Base-by-base conservation (phyloP, 164 flowering plant species). In the Pachysandra terminalis region DNA sequence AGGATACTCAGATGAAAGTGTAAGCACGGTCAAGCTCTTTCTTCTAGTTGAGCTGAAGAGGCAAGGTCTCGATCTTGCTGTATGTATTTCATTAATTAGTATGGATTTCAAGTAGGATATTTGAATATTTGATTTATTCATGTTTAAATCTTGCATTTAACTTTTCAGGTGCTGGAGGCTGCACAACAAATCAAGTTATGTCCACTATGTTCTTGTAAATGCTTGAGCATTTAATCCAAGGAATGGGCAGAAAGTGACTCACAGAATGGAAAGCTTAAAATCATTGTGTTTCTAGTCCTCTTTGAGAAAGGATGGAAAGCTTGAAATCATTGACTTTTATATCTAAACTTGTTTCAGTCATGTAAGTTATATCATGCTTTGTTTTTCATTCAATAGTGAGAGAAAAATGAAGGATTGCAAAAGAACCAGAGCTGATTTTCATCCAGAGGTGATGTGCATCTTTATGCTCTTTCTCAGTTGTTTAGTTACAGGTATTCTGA, bases 121-220 rank as follows among this genome's bases (percentile, higher is more conserved):
- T 19, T 56, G 32, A 24, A n/a, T 58, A 13, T 45, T 45, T 45
- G 51, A 15, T 26, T 27, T n/a, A 14, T 5, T 58, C 26, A 13
- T 16, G 16, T 58, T 26, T 58, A 4, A 15, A 58, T 17, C 61
- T 26, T 27, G 13, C 61, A 58, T 26, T 58, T 26, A 26, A 27
- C 35, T 37, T 58, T 27, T 16, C 61, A 58, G 61, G 61, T 26
- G 35, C 25, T 27, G 40, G n/a, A 58, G 4, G 61, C 61, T 58
- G 61, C 61, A 58, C 19, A 16, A 0, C 26, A 9, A 4, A 7
- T 58, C n/a, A 17, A 58, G 37, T 58, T 27, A 16, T 23, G 37
- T 3, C 37, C 37, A 32, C 37, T 32, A 32, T 13, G 10, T 45
- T 45, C 15, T 45, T 45, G 5, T 45, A 58, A 14, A 17, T 9